Evolutionary conservation across 1,284 basidiomycete genomes (phyloP).

Genomic region (Pyrrhoderma noxium): DNA sequence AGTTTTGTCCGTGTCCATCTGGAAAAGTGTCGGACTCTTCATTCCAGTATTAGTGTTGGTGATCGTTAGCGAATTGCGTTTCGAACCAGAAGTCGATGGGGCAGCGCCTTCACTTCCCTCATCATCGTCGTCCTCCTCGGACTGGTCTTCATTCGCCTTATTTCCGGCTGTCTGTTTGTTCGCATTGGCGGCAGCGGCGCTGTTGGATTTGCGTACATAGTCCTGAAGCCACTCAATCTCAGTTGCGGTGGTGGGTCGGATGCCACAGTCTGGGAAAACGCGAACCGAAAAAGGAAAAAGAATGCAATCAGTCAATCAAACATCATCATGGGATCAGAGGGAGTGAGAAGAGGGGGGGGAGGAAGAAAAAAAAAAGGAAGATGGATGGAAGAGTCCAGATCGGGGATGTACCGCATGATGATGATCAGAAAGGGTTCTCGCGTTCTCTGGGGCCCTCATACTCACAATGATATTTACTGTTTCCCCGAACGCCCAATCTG

Average conservation of each 20-base stretch:
- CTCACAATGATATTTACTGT: constrained; percentile 89
- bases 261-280: constrained; percentile 66
- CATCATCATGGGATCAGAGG: constrained; percentile 3
- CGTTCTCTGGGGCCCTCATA: constrained; percentile 21
- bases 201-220: constrained; percentile 84
- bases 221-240: constrained; percentile 88
- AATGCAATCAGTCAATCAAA: constrained; percentile 15
- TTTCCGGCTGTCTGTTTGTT: constrained; percentile 49
- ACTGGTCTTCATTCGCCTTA: constrained; percentile 50
- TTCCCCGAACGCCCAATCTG: constrained; percentile 82
- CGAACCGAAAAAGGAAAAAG: constrained; percentile 29
- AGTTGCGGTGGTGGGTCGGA: constrained; percentile 77
- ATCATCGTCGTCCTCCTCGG: constrained; percentile 78
- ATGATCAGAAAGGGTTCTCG: not conserved
- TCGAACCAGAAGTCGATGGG: constrained; percentile 55
- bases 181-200: constrained; percentile 61
- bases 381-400: constrained; percentile 21
- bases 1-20: constrained; percentile 72
- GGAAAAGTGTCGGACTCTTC: constrained; percentile 46
- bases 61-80: constrained; percentile 65
- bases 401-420: constrained; percentile 4
- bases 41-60: constrained; percentile 40
- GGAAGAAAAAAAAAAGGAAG: constrained; percentile 4
- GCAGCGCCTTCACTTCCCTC: constrained; percentile 58
- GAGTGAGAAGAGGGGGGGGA: constrained; percentile 9